Base-by-base conservation (phyloP, 2,329 filamentous ascomycete species). In the Talaromyces sp. region DNA sequence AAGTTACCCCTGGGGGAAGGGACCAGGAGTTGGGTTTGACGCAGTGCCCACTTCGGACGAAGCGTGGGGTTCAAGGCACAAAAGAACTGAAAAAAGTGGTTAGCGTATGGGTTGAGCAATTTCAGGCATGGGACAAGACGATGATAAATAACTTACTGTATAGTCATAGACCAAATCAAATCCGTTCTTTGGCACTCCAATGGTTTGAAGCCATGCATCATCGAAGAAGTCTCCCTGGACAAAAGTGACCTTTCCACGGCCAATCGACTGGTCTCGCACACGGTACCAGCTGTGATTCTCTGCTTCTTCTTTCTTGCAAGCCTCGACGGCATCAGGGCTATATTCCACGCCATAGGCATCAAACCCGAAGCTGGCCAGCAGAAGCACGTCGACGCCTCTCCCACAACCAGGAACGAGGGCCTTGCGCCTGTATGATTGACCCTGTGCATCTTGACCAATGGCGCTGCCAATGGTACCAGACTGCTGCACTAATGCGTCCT, bases 321-420 rank as follows among this genome's bases (percentile, higher is more conserved):
- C 66, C 43, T 74, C 66, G 3, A 79, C 54, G 1, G 77, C 84
- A 16, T 73, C 75, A 8, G 76, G 65, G 40, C 85, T 86, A 50
- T 82, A 81, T 67, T 95, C 91, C 1, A 96, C 73, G 0, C 90
- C 91, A 64, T 84, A 86, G 1, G 86, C 85, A 71, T 95, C 87
- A 68, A 89, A 94, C 1, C 91, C 91, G 65, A 87, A 84, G 9
- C 84, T 83, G 45, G 86, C 83, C 40, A 96, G 80, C 33, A 96
- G 77, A 9, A 90, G 78, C 1, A 91, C 88, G 73, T 96, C 91
- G 66, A 94, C 88, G 4, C 91, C 91, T 42, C 83, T 82, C 0
- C 91, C 91, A 71, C 91, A 96, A 4, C 90, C 91, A 0, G 91
- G 89, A 0, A 96, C 87, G 8, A 95, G 77, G 1, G 87, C 90